Evolutionary conservation across 2,329 filamentous ascomycete species (phyloP).

Genomic region (Massarina eburnea): DNA sequence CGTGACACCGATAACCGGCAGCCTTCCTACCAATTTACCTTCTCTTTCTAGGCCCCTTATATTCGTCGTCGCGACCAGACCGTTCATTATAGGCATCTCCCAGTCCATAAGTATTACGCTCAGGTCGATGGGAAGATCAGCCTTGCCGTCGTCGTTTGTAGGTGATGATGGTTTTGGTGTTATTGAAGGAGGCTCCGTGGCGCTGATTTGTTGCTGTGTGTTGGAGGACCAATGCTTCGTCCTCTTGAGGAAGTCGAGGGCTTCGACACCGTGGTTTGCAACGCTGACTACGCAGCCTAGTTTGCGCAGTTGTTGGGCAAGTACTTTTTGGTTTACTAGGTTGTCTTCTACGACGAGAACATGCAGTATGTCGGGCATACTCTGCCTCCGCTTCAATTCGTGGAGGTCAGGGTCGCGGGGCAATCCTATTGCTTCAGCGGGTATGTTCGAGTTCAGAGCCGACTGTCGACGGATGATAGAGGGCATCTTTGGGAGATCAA

Average conservation of each 20-base stretch:
- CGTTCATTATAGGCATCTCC: conserved; percentile 41
- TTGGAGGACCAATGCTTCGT: conserved; percentile 23
- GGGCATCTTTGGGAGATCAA: not conserved
- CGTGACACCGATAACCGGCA: conserved; percentile 38
- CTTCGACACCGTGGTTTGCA: conserved; percentile 44
- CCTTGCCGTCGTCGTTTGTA: not conserved
- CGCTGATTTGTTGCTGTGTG: not conserved
- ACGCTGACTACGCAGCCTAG: conserved; percentile 40
- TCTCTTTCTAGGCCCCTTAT: conserved; percentile 29
- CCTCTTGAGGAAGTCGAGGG: conserved; percentile 35
- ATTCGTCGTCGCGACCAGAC: conserved; percentile 23
- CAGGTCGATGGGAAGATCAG: conserved; percentile 11
- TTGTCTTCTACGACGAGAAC: conserved; percentile 44
- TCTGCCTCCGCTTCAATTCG: not conserved
- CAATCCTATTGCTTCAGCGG: not conserved
- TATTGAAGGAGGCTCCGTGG: not conserved
- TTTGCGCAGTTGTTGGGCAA: conserved; percentile 43
- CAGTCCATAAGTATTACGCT: conserved; percentile 35
- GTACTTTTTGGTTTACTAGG: conserved; percentile 45
- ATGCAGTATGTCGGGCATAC: conserved; percentile 14
- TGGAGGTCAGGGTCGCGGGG: not conserved
- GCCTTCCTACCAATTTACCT: conserved; percentile 21
- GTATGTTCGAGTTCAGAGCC: conserved; percentile 1
- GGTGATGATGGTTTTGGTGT: not conserved
- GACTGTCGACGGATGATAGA: conserved; percentile 1